Evolutionary conservation across 345 rosid genomes (phyloP).

Genomic region (Boechera divaricarpa): DNA sequence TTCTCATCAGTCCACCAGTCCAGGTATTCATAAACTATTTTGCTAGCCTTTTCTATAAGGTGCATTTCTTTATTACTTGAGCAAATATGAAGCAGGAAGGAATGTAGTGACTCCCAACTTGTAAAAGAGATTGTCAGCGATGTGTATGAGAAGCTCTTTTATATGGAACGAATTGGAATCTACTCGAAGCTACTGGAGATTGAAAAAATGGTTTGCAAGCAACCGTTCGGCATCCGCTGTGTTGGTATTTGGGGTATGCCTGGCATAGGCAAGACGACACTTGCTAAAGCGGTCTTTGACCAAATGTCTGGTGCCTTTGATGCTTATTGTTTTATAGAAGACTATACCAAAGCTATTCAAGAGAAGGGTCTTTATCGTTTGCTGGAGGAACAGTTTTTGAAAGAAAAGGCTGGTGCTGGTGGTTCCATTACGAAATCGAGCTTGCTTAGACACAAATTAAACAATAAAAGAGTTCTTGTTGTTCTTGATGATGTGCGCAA

Average conservation of each 20-base stretch:
- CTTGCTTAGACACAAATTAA: not conserved
- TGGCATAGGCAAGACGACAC: conserved; percentile 30
- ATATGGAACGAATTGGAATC: not conserved
- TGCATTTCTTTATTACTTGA: not conserved
- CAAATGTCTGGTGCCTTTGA: not conserved
- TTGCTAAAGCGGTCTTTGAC: conserved; percentile 22
- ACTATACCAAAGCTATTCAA: not conserved
- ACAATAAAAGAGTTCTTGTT: not conserved
- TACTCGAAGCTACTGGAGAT: conserved; percentile 13
- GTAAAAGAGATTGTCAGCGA: conserved; percentile 7
- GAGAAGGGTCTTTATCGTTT: conserved; percentile 6
- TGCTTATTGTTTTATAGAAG: conserved; percentile 7
- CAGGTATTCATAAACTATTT: not conserved
- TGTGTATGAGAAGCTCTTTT: conserved; percentile 3
- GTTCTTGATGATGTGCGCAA: conserved; percentile 12
- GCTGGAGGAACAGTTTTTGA: not conserved
- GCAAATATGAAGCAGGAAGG: not conserved
- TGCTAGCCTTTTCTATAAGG: too few relatives aligned
- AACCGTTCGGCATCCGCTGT: not conserved
- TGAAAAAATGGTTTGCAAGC: not conserved
- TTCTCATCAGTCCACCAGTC: conserved; percentile 7
- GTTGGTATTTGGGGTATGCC: conserved; percentile 31
- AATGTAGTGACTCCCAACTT: conserved; percentile 24
- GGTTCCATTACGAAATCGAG: not conserved
- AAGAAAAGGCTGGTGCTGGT: not conserved